phyloP scores from a whole-genome alignment of 2,329 filamentous ascomycete species.

The Aspergillus sp. region DNA sequence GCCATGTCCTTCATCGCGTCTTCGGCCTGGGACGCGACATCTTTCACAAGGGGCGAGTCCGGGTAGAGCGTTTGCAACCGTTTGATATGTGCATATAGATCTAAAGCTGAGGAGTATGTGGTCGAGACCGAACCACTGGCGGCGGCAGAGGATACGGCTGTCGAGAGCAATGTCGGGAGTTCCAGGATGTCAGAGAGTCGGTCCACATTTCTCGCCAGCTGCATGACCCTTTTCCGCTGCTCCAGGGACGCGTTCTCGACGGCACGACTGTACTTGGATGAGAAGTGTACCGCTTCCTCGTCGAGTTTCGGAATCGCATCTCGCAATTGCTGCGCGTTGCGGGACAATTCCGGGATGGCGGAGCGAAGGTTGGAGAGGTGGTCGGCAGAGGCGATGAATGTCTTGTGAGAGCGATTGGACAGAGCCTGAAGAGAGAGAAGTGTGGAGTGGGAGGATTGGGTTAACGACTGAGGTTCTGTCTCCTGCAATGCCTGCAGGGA shows the following conservation, averaged over 20 bases:
- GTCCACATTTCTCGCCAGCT: slow-evolving; percentile 83
- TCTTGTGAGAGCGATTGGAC: slow-evolving; percentile 83
- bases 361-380: slow-evolving; percentile 71
- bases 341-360: slow-evolving; percentile 69
- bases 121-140: slow-evolving; percentile 49
- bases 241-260: slow-evolving; percentile 68
- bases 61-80: slow-evolving; percentile 81
- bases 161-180: slow-evolving; percentile 78
- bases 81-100: slow-evolving; percentile 90
- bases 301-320: slow-evolving; percentile 77
- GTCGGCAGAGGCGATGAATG: slow-evolving; percentile 76
- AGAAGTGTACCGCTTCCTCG: slow-evolving; percentile 74
- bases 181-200: slow-evolving; percentile 88
- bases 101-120: slow-evolving; percentile 85
- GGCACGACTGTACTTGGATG: slow-evolving; percentile 75
- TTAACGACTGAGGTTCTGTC: slow-evolving; percentile 75
- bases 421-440: slow-evolving; percentile 81
- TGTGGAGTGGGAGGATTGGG: slow-evolving; percentile 76
- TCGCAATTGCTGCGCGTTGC: slow-evolving; percentile 65
- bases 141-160: slow-evolving; percentile 57
- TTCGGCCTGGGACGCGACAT: slow-evolving; percentile 75
- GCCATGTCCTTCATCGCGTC: slow-evolving; percentile 87
- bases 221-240: slow-evolving; percentile 72
- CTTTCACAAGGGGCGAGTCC: slow-evolving; percentile 69
- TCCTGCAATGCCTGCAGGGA: slow-evolving; percentile 70